Evolutionary conservation across 2,329 filamentous ascomycete species (phyloP), one percentile per base, ranked within the genome.

Genomic region (Curvularia eragrostidis): DNA sequence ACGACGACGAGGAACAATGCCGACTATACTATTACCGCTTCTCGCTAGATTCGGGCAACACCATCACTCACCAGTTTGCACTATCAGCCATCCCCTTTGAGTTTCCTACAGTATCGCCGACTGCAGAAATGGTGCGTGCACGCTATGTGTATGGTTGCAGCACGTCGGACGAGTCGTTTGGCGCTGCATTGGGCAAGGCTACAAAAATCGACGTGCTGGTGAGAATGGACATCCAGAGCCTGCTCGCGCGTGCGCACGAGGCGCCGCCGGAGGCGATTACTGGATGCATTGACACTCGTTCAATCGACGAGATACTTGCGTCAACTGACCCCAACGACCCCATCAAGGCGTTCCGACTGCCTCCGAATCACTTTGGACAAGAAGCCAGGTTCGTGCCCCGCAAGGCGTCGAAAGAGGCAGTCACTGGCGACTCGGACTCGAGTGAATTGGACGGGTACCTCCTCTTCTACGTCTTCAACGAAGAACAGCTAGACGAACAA

Each of bases 1-100:
- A 65, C 21, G 71, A 74, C 1, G 87, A 89, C 59, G 83, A 87
- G 62, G 86, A 89, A 44, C 86, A 91, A 71, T 91, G 88, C 58
- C 82, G 88, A 5, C 78, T 91, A 0, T 91, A 90, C 72, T 90
- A 90, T 67, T 90, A 89, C 68, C 80, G 81, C 36, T 90, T 91
- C 66, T 76, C 79, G 1, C 72, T 89, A 1, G 54, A 67, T 0
- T 58, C 69, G 3, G 46, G 66, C 0, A 76, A 69, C 0, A 70
- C 62, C 0, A 88, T 90, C 41, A 80, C 78, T 0, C 81, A 88
- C 46, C 86, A 91, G 64, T 90, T 87, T 78, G 87, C 86, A 0
- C 77, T 91, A 1, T 83, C 85, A 0, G 81, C 85, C 1, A 85
- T 91, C 41, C 84, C 87, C 0, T 88, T 91, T 55, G 89, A 91